Evolutionary conservation across 495 filamentous ascomycete genomes (phyloP).

Genomic region (Xylaria venustula): DNA sequence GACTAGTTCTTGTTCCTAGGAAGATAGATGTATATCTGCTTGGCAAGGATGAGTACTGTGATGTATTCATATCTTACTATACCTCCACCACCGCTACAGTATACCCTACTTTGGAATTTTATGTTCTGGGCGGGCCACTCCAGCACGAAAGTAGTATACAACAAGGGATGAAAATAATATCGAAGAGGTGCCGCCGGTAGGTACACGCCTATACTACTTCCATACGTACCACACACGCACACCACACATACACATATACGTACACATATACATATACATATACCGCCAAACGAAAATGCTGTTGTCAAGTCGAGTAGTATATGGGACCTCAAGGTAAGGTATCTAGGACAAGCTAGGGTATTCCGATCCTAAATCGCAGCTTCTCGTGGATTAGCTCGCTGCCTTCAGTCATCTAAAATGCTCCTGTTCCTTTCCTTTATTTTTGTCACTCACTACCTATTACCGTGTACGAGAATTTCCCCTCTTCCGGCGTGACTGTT

Average conservation of each 20-base stretch:
- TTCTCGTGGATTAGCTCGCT: conserved; percentile 22
- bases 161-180: no score
- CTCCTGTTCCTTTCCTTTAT: conserved; percentile 19
- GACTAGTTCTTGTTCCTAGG: background rate
- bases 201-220: background rate
- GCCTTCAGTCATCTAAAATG: no score
- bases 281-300: background rate
- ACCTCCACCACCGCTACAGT: background rate
- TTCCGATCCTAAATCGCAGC: conserved; percentile 27
- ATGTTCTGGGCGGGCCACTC: background rate
- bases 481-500: background rate
- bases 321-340: background rate
- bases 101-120: background rate
- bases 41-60: background rate
- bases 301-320: conserved; percentile 1
- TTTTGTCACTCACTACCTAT: conserved; percentile 14
- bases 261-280: background rate
- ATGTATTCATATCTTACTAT: background rate
- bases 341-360: conserved; percentile 10
- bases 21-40: background rate
- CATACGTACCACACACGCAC: background rate
- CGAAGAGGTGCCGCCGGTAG: background rate
- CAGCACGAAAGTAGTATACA: background rate
- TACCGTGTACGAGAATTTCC: background rate
- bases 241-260: background rate